Evolutionary conservation across 306 rosid species (phyloP), one percentile per base, ranked within the genome.

Genomic region (Oemleria cerasiformis): DNA sequence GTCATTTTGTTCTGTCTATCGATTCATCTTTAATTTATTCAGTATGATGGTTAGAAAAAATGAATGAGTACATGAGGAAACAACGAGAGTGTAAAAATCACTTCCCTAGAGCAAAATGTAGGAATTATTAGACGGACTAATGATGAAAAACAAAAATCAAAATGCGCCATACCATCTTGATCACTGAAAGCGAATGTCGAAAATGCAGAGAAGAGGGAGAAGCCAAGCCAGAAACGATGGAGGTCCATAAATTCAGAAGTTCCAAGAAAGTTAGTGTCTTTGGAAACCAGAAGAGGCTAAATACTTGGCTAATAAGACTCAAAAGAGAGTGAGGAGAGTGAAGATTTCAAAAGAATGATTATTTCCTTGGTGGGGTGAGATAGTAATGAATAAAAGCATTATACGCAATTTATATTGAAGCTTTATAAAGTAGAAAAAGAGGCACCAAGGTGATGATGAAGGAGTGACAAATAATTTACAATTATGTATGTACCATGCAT

Each of bases 131-230:
- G 8, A 11, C 16, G 4, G 16, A 48, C 53, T 17, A 41, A 17
- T 39, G 38, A 12, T 9, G 12, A 58, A 50, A 25, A 50, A 40
- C 34, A 8, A 25, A 34, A 79, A 69, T 30, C 36, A 30, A 30
- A 30, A 57, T 20, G 36, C 83, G n/a, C n/a, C n/a, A 61, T 90
- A 92, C 98, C 97, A 81, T 87, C 85, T 84, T 90, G 86, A 73
- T 75, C 85, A 67, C 80, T 76, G 60, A 82, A 78, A 68, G 87
- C 73, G 49, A 75, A 76, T 65, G 40, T 25, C 82, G 82, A 87
- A 78, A 84, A 83, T 78, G 81, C 72, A 63, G 15, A 78, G 70
- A 86, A 71, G 69, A 92, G 77, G 73, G 83, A 71, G 79, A 87
- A 82, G 82, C 60, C 73, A 70, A 48, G 69, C 82, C 81, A 79